Percentiles rank a stretch among this genome's conserved stretches.
phyloP scores from a whole-genome alignment of 495 filamentous ascomycete species.

The Penicillium paxilli region DNA sequence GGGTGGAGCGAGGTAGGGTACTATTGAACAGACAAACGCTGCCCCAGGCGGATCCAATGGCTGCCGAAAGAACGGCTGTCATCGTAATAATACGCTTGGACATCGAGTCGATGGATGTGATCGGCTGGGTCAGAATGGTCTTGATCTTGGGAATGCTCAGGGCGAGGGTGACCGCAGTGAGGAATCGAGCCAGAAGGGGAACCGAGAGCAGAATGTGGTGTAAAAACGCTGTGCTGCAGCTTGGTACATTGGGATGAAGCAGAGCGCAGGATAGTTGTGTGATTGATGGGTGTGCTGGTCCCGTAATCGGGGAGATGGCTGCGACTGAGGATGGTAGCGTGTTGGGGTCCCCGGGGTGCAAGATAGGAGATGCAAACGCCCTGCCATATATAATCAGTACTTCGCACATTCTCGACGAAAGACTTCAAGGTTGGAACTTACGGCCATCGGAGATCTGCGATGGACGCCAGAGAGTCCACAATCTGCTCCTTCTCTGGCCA shows the following conservation, averaged over 20 bases:
- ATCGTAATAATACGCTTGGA: slow-evolving; percentile 63
- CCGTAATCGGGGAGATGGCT: slow-evolving; percentile 74
- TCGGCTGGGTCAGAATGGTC: slow-evolving; percentile 62
- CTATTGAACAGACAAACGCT: slow-evolving; percentile 83
- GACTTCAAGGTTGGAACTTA: slow-evolving; percentile 48
- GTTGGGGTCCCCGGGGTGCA: slow-evolving; percentile 68
- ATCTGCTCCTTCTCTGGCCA: slow-evolving; percentile 81
- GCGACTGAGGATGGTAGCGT: slow-evolving; percentile 65
- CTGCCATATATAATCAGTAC: slow-evolving; percentile 32
- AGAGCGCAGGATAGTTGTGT: slow-evolving; percentile 82
- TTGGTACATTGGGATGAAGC: slow-evolving; percentile 86
- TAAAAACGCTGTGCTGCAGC: slow-evolving; percentile 80
- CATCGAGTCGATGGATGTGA: slow-evolving; percentile 63
- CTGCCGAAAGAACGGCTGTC: slow-evolving; percentile 71
- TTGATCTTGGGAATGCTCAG: slow-evolving; percentile 67
- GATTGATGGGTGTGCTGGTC: slow-evolving; percentile 82
- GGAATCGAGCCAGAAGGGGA: slow-evolving; percentile 72
- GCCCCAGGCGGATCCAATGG: slow-evolving; percentile 80
- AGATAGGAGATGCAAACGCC: slow-evolving; percentile 79
- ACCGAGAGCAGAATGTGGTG: slow-evolving; percentile 80
- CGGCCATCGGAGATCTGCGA: slow-evolving; percentile 84
- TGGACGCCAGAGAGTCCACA: slow-evolving; percentile 75
- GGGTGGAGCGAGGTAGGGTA: slow-evolving; percentile 67
- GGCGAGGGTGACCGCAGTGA: slow-evolving; percentile 68
- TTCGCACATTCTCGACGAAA: neutral